Conservation (phyloP, 306 rosid genomes). For the Albizia julibrissin region DNA sequence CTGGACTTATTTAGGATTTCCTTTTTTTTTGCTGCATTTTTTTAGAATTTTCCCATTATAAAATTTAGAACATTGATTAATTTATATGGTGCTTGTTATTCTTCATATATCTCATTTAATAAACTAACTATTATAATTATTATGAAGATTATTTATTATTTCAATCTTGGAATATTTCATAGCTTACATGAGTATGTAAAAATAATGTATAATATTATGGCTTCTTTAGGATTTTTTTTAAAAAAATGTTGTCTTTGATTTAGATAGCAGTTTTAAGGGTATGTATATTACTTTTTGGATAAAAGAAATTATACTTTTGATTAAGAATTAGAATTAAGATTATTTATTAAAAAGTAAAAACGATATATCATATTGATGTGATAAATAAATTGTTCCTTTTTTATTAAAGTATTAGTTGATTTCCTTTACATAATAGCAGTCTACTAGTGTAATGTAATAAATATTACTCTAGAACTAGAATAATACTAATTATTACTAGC, state of each 20-base stretch:
- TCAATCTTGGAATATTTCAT: neutral
- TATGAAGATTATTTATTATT: neutral
- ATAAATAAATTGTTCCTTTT: no score
- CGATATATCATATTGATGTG: neutral
- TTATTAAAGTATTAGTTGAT: neutral
- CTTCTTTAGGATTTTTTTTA: neutral
- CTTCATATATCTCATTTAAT: neutral
- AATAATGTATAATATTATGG: neutral
- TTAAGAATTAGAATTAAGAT: no score
- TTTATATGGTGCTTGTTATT: neutral
- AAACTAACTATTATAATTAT: neutral
- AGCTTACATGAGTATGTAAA: neutral
- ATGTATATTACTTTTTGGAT: neutral
- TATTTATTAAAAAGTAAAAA: no score
- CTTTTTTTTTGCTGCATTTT: no score
- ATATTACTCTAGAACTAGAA: neutral
- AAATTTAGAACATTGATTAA: neutral
- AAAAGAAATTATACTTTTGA: neutral
- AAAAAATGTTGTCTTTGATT: neutral
- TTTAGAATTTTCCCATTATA: no score
- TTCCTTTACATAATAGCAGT: neutral
- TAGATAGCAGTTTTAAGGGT: no score
- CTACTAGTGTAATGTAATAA: neutral
- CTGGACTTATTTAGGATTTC: no score
- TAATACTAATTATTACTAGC: neutral